Percentiles rank a stretch among this genome's conserved stretches.
Evolutionary conservation across 106 monocot species (phyloP).

Genomic region (Platanthera zijinensis): DNA sequence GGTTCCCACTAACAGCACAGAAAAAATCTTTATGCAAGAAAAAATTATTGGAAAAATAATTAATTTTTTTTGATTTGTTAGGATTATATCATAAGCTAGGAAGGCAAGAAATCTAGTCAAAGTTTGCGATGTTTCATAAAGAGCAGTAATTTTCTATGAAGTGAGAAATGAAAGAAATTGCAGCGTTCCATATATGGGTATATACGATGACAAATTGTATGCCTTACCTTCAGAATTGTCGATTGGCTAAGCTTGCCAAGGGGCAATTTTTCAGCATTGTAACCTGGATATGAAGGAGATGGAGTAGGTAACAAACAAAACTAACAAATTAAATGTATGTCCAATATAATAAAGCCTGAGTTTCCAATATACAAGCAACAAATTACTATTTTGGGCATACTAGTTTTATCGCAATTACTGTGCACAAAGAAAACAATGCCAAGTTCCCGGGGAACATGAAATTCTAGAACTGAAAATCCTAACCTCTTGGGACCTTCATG

Average conservation of each 20-base stretch:
- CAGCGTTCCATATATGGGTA: background rate
- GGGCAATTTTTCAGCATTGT: constrained; percentile 93
- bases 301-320: background rate
- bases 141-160: background rate
- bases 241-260: constrained; percentile 97
- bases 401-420: background rate
- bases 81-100: background rate
- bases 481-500: background rate
- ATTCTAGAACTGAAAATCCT: background rate
- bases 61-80: background rate
- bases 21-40: background rate
- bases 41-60: background rate
- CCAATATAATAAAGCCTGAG: background rate
- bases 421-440: background rate
- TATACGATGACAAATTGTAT: background rate
- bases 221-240: constrained; percentile 76
- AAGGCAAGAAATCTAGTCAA: background rate
- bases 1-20: background rate
- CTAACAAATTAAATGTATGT: background rate
- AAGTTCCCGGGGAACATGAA: background rate
- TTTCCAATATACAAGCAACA: background rate
- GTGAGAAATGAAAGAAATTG: background rate
- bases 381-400: background rate
- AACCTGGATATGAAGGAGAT: constrained; percentile 35
- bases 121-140: background rate